Evolutionary conservation across 225 moss, liverwort and hornwort genomes (phyloP), one percentile per base, ranked within the genome.

Genomic region (Neckera pumila): DNA sequence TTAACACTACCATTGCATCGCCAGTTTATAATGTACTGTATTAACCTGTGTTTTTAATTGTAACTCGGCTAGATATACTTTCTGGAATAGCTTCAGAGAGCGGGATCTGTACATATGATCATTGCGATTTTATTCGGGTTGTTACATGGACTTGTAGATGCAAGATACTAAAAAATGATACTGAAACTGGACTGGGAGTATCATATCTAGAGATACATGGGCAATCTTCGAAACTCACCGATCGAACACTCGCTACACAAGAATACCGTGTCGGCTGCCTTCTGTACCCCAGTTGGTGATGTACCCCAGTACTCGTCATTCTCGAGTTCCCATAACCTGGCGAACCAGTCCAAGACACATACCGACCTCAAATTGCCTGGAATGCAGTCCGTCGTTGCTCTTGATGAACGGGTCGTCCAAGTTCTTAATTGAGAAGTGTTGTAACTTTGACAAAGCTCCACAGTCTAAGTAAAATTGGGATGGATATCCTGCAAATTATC

Each of bases 381-480:
- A 95, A 77, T 94, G 92, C 57, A 96, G 90, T 15, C 93, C 91
- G 30, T 93, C 93, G 77, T 95, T 95, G 79, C 95, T 93, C 64
- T 95, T 92, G 57, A 94, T 94, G 83, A 97, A 95, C 14, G 92
- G 93, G 81, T 96, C 95, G 7, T 93, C 94, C 63, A 94, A 76
- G 59, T 95, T 97, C 47, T 47, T 47, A 56, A 94, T 95, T 43
- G 92, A 93, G 81, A 94, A 95, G 84, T 94, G 91, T 76, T 95
- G 95, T 85, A 94, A 83, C 90, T 93, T 90, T 42, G 96, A 93
- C 81, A 94, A 74, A 27, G 95, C 97, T 78, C 92, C 93, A 49
- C 94, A 95, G 65, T 96, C 93, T 79, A 94, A 93, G 86, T 96
- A 92, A 92, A 38, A 94, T 66, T 94, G 94, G 87, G 93, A 93